phyloP scores from a whole-genome alignment of 2,329 filamentous ascomycete species.

The Drechslerella coelobrocha region DNA sequence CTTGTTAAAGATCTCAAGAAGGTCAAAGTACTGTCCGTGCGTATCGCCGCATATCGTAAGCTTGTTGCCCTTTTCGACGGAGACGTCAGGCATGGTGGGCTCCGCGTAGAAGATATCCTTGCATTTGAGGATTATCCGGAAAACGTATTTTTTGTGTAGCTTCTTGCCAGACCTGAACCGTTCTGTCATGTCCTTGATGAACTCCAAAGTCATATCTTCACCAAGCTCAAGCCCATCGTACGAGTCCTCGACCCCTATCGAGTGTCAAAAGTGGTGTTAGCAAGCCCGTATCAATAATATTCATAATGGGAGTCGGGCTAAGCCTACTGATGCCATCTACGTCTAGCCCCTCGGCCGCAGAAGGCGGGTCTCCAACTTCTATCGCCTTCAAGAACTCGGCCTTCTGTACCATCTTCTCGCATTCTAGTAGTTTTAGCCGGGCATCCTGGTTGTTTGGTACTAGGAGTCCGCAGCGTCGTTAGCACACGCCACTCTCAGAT shows the following conservation, averaged over 20 bases:
- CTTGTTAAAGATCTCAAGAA: constrained; percentile 92
- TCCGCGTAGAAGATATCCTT: constrained; percentile 90
- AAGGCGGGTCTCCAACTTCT: constrained; percentile 88
- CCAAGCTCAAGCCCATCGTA: constrained; percentile 85
- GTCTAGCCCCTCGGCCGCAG: constrained; percentile 87
- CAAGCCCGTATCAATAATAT: background rate
- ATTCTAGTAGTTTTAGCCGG: constrained; percentile 87
- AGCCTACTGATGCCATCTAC: constrained; percentile 73
- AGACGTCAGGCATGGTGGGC: constrained; percentile 94
- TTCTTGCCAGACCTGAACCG: constrained; percentile 96
- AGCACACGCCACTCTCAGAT: background rate
- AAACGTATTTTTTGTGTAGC: constrained; percentile 94
- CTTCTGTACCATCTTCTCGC: constrained; percentile 91
- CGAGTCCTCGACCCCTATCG: constrained; percentile 69
- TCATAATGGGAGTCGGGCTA: background rate
- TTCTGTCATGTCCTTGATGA: constrained; percentile 96
- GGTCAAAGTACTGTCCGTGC: constrained; percentile 96
- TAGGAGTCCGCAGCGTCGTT: constrained; percentile 29
- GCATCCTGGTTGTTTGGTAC: constrained; percentile 89
- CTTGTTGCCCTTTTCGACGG: constrained; percentile 76
- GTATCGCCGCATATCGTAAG: constrained; percentile 97
- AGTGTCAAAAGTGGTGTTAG: constrained; percentile 9
- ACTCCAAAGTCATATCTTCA: constrained; percentile 90
- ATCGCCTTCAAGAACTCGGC: constrained; percentile 94
- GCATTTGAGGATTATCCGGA: constrained; percentile 90